Evolutionary conservation across 75 land plant species (phyloP).

Genomic region (Selaginella tamariscina): DNA sequence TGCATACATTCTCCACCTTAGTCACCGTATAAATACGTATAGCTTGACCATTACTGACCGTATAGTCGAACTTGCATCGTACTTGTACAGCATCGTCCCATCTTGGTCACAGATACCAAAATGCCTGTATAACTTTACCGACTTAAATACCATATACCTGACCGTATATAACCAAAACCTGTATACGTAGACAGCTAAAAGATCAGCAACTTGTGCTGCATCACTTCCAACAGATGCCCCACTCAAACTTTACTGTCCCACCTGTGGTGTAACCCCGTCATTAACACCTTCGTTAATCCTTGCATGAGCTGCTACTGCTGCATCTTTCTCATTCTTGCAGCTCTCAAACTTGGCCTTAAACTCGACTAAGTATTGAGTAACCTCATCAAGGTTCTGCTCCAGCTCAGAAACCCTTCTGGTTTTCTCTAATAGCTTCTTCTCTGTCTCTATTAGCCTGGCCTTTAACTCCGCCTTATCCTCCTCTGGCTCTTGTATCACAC

Average conservation of each 20-base stretch:
- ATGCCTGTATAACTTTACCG: not conserved
- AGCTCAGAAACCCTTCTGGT: constrained; percentile 27
- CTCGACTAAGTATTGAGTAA: constrained; percentile 19
- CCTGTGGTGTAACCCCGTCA: not conserved
- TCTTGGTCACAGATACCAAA: not conserved
- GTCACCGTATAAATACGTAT: no score
- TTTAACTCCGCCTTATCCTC: constrained; percentile 29
- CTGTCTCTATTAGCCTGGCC: constrained; percentile 31
- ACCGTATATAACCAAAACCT: no score
- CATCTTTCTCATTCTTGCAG: constrained; percentile 16
- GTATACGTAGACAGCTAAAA: not conserved
- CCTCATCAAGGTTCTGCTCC: constrained; percentile 34
- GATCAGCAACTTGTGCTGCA: not conserved
- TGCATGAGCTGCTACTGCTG: no score
- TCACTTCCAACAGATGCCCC: not conserved
- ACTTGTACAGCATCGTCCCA: not conserved
- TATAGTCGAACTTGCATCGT: no score
- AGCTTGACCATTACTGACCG: no score
- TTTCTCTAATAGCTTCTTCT: constrained; percentile 25
- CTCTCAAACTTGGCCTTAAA: constrained; percentile 30
- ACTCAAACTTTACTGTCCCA: not conserved
- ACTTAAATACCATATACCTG: not conserved
- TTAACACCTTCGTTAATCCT: not conserved
- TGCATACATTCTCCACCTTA: no score
- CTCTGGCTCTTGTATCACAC: constrained; percentile 10